These are phyloP conservation scores for Udeniomyces megalosporus DNA, from an alignment of 768 basidiomycete species.

Conservation along the genomic window DNA sequence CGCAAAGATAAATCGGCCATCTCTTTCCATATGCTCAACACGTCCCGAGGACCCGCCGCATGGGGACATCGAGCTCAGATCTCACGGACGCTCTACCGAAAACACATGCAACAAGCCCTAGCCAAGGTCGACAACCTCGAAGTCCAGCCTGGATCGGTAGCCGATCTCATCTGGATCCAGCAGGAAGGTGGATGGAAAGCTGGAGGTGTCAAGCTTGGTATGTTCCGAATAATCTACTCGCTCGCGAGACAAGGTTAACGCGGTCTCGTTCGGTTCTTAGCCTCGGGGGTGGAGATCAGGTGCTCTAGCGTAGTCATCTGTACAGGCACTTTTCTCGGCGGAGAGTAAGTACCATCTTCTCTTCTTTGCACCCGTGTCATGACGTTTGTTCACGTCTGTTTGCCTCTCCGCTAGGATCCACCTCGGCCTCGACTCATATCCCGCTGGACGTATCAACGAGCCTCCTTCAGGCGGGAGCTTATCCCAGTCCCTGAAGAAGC, in stretches of 20 bases:
- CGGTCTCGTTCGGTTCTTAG: too few relatives aligned
- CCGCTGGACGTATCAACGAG: constrained; percentile 61
- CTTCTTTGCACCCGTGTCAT: not conserved
- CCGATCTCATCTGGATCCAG: constrained; percentile 36
- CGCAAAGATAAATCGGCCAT: constrained; percentile 65
- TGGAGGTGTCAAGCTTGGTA: constrained; percentile 53
- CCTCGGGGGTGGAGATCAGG: constrained; percentile 30
- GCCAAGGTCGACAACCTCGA: constrained; percentile 52
- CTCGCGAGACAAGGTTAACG: too few relatives aligned
- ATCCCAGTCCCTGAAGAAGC: constrained; percentile 53
- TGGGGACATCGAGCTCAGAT: constrained; percentile 87
- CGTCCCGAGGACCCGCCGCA: constrained; percentile 72
- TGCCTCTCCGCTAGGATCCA: constrained; percentile 41
- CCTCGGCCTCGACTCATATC: constrained; percentile 44
- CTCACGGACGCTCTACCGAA: constrained; percentile 67
- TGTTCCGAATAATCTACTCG: not conserved
- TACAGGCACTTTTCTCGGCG: constrained; percentile 80
- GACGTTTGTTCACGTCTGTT: not conserved
- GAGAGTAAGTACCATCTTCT: constrained; percentile 34
- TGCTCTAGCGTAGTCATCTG: constrained; percentile 75
- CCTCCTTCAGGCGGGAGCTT: constrained; percentile 43
- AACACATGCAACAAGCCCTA: constrained; percentile 57
- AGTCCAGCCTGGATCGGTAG: constrained; percentile 55
- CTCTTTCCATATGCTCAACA: constrained; percentile 72
- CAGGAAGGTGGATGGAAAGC: constrained; percentile 27